Base-by-base conservation (phyloP, 192 early-diverging fungal genomes). In the Dissophora ornata region DNA sequence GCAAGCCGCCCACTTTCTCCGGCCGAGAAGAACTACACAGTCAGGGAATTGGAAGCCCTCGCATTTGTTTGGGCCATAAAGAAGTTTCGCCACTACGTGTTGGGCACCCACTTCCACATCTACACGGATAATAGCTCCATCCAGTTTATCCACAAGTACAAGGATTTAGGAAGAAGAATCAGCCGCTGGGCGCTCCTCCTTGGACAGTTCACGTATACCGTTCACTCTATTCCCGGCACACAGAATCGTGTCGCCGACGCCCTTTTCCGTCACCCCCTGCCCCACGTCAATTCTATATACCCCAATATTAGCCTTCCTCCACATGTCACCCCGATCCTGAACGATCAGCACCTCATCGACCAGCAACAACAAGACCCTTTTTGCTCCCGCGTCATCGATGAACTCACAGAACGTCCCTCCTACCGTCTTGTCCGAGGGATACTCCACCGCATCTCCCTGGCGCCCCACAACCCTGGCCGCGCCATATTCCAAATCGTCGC, bases 41-140 rank as follows among this genome's bases (percentile, higher is more conserved):
- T 57, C 2, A 71, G 47, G 0, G 59, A 82, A 8, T 21, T 73
- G 18, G 80, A 84, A 36, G 78, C 54, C 18, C 40, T 79, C 1
- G 80, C 80, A 0, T 26, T 78, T 1, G 51, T 85, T 1, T 82
- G 80, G 65, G 68, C 68, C 16, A 25, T 82, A 0, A 47, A 68
- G 9, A 47, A 71, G 18, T 79, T 74, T 41, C 64, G 58, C 0
- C 69, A 80, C 8, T 81, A 59, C n/a, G 28, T 85, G 4, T 24
- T 21, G 0, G 63, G 67, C 12, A 15, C 53, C 18, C 58, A 48
- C 7, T 79, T 84, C 13, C 32, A 47, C 11, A 47, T 84, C 4
- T 52, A 57, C 2, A 80, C 70, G 4, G 83, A 84, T 56, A 67
- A 84, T 34, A 47, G 55, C 28, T 58, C 73, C 8, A 56, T 82